Percentiles rank a stretch among this genome's conserved stretches.
phyloP scores from a whole-genome alignment of 148 eudicot species.

The Rhododendron simsii region DNA sequence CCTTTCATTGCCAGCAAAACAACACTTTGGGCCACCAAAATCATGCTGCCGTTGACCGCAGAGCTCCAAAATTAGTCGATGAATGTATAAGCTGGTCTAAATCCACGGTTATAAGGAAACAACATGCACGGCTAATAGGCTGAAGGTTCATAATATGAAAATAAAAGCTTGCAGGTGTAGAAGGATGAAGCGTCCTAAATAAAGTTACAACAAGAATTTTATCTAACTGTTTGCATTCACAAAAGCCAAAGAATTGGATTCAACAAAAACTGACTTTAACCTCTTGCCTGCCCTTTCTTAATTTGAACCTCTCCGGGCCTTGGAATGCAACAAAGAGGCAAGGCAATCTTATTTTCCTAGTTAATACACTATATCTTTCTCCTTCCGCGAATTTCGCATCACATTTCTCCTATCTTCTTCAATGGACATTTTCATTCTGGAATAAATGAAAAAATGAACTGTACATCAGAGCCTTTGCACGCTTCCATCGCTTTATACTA shows the following conservation, averaged over 20 bases:
- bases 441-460: constrained; percentile 29
- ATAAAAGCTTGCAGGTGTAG: not conserved
- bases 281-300: not conserved
- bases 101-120: not conserved
- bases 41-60: not conserved
- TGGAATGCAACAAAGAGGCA: not conserved
- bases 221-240: not conserved
- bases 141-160: not conserved
- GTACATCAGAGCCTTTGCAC: constrained; percentile 12
- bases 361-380: not conserved
- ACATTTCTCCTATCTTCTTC: not conserved
- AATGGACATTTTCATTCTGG: constrained; percentile 1
- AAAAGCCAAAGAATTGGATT: not conserved
- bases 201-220: not conserved
- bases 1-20: not conserved
- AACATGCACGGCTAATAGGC: not conserved
- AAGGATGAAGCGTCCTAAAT: not conserved
- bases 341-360: not conserved
- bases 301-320: not conserved
- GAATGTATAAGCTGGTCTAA: not conserved
- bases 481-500: constrained; percentile 12
- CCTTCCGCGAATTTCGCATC: not conserved
- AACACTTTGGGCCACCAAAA: not conserved
- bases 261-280: not conserved
- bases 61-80: not conserved